Evolutionary conservation across 148 eudicot genomes (phyloP).

Genomic region (Rhododendron vialii): DNA sequence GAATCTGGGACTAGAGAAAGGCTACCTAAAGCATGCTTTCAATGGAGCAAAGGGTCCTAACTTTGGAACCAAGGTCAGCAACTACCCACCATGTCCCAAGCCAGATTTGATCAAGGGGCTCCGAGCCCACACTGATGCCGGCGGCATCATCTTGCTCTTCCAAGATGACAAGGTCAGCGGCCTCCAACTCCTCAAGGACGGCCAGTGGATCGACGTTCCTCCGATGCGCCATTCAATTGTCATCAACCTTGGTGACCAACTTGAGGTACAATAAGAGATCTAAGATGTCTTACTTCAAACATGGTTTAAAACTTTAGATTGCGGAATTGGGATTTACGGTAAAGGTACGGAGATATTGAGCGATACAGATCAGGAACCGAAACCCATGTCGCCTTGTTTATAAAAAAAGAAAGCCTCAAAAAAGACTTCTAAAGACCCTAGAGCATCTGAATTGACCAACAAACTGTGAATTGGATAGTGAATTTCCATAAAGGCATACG

Average conservation of each 20-base stretch:
- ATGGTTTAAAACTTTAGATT: neutral
- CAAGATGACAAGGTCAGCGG: conserved; percentile 77
- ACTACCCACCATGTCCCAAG: conserved; percentile 77
- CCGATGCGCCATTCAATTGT: conserved; percentile 83
- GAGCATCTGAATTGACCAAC: neutral
- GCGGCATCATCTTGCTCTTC: conserved; percentile 75
- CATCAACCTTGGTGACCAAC: conserved; percentile 73
- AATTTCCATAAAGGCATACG: too few species aligned
- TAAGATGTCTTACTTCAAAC: neutral
- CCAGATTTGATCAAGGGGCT: conserved; percentile 75
- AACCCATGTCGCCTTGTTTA: neutral
- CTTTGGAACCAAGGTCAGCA: conserved; percentile 72
- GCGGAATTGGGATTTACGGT: neutral
- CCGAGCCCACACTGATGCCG: conserved; percentile 81
- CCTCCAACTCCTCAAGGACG: conserved; percentile 70
- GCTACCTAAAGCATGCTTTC: conserved; percentile 62
- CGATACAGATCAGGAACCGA: neutral
- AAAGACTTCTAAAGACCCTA: neutral
- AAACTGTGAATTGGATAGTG: too few species aligned
- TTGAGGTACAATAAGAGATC: conserved; percentile 42
- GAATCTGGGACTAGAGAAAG: conserved; percentile 76
- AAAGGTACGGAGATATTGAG: neutral
- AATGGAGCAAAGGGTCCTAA: conserved; percentile 58
- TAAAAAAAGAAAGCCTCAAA: neutral
- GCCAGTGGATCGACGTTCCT: conserved; percentile 65